phyloP scores from a whole-genome alignment of 139 green algal genomes.

The Coccomyxa sp. region DNA sequence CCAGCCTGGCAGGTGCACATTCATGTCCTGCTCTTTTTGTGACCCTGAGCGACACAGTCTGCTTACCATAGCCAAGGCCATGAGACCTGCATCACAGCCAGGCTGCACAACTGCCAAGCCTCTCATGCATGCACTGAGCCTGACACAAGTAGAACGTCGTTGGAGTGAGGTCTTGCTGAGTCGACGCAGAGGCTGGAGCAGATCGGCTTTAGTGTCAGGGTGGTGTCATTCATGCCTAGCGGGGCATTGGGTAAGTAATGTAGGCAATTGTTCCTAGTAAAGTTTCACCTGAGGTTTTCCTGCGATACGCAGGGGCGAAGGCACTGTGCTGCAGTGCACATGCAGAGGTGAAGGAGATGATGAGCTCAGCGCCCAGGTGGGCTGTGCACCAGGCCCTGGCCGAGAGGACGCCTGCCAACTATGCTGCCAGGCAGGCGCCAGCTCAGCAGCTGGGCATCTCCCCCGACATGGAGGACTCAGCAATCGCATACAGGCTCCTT shows the following conservation, averaged over 20 bases:
- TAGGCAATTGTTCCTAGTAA: neutral
- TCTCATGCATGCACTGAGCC: no score
- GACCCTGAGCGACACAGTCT: no score
- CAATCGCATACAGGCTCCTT: constrained; percentile 38
- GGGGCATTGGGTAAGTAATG: neutral
- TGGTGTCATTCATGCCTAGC: neutral
- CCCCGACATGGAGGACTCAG: constrained; percentile 24
- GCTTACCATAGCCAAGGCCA: no score
- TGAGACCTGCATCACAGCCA: no score
- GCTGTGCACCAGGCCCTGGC: constrained; percentile 34
- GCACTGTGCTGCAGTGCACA: constrained; percentile 26
- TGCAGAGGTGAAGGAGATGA: constrained; percentile 6
- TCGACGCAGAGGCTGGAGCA: neutral
- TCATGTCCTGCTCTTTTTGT: no score
- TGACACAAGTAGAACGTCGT: neutral
- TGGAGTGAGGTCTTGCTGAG: neutral
- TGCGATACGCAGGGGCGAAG: constrained; percentile 17
- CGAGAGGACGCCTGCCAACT: constrained; percentile 17
- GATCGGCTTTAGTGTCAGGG: neutral
- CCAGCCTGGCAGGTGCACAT: no score
- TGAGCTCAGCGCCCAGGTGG: constrained; percentile 25
- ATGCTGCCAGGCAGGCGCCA: neutral
- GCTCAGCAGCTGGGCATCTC: constrained; percentile 11
- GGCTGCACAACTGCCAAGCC: no score
- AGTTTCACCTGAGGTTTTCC: neutral